Evolutionary conservation across 345 rosid species (phyloP).

Genomic region (Citrus unshiu): DNA sequence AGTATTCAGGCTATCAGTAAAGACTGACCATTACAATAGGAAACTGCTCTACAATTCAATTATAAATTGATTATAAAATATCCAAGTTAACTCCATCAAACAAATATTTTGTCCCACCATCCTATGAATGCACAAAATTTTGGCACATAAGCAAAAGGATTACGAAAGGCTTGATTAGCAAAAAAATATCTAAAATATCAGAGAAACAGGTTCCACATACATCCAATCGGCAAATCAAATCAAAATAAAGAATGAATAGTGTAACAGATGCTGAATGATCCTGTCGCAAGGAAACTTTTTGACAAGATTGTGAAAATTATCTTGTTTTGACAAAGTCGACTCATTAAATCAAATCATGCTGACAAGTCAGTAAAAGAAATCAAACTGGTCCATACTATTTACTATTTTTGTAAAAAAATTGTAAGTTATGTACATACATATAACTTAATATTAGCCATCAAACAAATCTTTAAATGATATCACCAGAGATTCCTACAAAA

Average conservation of each 20-base stretch:
- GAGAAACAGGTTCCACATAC: background rate
- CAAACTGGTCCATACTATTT: too few species aligned
- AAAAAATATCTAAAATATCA: background rate
- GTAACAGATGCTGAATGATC: too few species aligned
- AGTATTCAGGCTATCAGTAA: too few species aligned
- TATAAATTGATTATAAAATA: too few species aligned
- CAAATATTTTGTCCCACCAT: background rate
- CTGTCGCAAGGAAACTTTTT: too few species aligned
- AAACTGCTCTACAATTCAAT: too few species aligned
- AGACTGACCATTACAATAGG: too few species aligned
- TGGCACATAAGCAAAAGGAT: background rate
- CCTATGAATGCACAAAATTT: background rate
- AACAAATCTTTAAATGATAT: too few species aligned
- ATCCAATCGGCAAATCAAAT: background rate
- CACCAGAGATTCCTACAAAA: background rate
- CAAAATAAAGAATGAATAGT: background rate
- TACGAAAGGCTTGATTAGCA: background rate
- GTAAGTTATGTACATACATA: too few species aligned
- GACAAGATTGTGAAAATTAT: too few species aligned
- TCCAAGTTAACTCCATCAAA: background rate
- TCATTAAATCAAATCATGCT: constrained; percentile 30
- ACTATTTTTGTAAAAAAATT: too few species aligned
- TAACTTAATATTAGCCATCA: too few species aligned
- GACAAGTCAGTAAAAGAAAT: background rate
- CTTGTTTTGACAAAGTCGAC: background rate